Evolutionary conservation across 768 basidiomycete species (phyloP).

Genomic region (Mycena haematopus): DNA sequence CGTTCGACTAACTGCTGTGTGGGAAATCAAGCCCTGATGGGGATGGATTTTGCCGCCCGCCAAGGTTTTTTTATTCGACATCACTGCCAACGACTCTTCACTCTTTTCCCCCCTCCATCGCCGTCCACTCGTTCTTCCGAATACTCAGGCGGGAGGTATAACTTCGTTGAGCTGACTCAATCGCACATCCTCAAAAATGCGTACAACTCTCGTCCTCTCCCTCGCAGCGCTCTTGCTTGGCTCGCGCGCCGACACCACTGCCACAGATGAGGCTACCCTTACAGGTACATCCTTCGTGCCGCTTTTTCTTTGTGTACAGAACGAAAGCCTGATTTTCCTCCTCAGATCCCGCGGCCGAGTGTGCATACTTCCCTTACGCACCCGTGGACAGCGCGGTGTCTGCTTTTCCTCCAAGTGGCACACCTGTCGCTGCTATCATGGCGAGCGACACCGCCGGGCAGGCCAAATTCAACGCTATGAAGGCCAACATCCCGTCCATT

Average conservation of each 20-base stretch:
- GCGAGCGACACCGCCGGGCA: slow-evolving; percentile 49
- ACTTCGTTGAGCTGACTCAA: neutral
- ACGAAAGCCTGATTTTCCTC: neutral
- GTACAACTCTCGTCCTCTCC: neutral
- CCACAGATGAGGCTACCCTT: neutral
- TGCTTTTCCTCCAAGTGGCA: slow-evolving; percentile 54
- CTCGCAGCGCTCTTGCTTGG: neutral
- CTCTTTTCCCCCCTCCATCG: neutral
- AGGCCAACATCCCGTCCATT: slow-evolving; percentile 53
- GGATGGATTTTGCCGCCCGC: too few species aligned
- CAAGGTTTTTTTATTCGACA: too few species aligned
- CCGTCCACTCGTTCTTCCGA: neutral
- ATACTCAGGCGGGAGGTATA: neutral
- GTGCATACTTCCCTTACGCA: slow-evolving; percentile 49
- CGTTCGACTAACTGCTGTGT: too few species aligned
- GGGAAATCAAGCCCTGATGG: too few species aligned
- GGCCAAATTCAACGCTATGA: slow-evolving; percentile 51
- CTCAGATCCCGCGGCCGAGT: slow-evolving; percentile 46
- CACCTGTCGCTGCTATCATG: slow-evolving; percentile 46
- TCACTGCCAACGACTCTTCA: too few species aligned
- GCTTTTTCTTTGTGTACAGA: too few species aligned
- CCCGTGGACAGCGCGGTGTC: slow-evolving; percentile 40
- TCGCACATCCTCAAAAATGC: neutral
- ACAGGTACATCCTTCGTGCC: neutral
- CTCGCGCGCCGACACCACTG: neutral